Evolutionary conservation across 2,329 filamentous ascomycete species (phyloP).

Genomic region (Periconia digitata): DNA sequence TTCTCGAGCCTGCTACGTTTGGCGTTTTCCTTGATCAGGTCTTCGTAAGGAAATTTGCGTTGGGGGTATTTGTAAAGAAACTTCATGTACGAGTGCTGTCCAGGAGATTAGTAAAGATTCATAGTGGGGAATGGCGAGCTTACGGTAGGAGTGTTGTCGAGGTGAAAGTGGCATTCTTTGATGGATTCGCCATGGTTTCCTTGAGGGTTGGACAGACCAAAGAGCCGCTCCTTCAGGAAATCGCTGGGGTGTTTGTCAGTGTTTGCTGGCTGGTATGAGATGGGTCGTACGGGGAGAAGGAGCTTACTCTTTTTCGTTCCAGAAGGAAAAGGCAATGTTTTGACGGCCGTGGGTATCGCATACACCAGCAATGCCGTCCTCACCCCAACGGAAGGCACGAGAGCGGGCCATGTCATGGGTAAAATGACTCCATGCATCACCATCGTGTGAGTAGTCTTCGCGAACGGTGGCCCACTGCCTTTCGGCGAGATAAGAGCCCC

Average conservation of each 20-base stretch:
- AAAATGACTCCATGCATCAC: slow-evolving; percentile 97
- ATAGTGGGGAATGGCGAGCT: slow-evolving; percentile 39
- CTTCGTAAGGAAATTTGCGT: slow-evolving; percentile 85
- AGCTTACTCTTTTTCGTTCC: slow-evolving; percentile 91
- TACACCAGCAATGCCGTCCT: slow-evolving; percentile 94
- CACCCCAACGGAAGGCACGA: slow-evolving; percentile 90
- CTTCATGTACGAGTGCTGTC: slow-evolving; percentile 96
- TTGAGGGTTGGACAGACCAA: slow-evolving; percentile 92
- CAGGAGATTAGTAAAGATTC: slow-evolving; percentile 29
- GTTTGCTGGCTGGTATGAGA: neutral
- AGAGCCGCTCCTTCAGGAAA: slow-evolving; percentile 92
- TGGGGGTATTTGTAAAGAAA: slow-evolving; percentile 98
- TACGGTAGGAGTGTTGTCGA: slow-evolving; percentile 86
- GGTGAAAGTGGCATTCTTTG: slow-evolving; percentile 94
- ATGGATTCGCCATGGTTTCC: slow-evolving; percentile 96
- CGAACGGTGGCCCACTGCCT: slow-evolving; percentile 94
- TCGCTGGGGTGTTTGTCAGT: slow-evolving; percentile 63
- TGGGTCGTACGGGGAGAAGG: neutral
- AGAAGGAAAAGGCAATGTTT: slow-evolving; percentile 94
- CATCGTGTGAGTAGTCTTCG: slow-evolving; percentile 87
- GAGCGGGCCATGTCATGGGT: slow-evolving; percentile 89
- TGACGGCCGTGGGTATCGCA: slow-evolving; percentile 89
- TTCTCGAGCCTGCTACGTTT: slow-evolving; percentile 72
- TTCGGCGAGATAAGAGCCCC: slow-evolving; percentile 92
- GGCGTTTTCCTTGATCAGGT: slow-evolving; percentile 82